phyloP scores from a whole-genome alignment of 2,329 filamentous ascomycete genomes.

The Alternaria arborescens region DNA sequence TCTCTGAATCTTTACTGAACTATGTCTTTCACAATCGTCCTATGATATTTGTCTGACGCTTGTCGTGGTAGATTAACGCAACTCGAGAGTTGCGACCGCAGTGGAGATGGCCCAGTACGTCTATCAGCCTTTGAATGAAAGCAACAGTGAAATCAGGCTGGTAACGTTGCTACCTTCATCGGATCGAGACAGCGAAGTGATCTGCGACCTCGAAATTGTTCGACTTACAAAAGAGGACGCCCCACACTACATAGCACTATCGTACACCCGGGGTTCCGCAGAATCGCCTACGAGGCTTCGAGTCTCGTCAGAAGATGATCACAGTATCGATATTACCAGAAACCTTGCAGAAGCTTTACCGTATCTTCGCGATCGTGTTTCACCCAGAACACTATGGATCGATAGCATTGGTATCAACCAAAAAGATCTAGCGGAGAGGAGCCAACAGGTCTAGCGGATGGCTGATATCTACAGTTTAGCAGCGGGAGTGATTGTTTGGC shows the following conservation, averaged over 20 bases:
- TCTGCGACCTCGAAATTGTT: slow-evolving; percentile 1
- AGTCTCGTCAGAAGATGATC: not conserved
- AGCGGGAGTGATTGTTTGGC: slow-evolving; percentile 9
- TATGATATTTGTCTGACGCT: not conserved
- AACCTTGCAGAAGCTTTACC: slow-evolving; percentile 1
- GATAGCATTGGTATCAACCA: not conserved
- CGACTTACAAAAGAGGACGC: not conserved
- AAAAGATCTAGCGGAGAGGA: not conserved
- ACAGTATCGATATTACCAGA: not conserved
- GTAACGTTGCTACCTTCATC: not conserved
- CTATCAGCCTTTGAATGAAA: not conserved
- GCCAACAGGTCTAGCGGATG: slow-evolving; percentile 2
- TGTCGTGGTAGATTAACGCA: not conserved
- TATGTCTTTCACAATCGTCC: too few relatives aligned
- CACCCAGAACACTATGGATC: not conserved
- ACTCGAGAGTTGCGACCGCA: not conserved
- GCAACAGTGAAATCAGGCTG: not conserved
- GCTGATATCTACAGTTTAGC: slow-evolving; percentile 2
- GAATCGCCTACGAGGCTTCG: not conserved
- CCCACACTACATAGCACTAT: not conserved
- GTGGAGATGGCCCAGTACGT: not conserved
- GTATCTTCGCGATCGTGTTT: not conserved
- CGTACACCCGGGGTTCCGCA: not conserved
- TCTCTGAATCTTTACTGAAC: not conserved
- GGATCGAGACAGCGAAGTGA: not conserved